Evolutionary conservation across 148 eudicot species (phyloP), one percentile per base, ranked within the genome.

Genomic region (Salicornia ramosissima): DNA sequence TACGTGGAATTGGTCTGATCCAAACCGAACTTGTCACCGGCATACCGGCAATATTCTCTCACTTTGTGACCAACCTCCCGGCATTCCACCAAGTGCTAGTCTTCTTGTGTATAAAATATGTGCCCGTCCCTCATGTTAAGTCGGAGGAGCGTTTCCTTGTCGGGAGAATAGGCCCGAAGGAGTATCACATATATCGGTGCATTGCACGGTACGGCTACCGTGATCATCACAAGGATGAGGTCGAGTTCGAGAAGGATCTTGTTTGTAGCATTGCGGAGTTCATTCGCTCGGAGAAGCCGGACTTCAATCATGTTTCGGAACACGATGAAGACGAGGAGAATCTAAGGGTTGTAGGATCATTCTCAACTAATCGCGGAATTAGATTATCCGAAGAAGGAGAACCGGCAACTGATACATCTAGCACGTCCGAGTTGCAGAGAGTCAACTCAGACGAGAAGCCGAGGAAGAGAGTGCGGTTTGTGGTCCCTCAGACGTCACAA

Each of bases 11-110:
- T 33, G 99, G 99, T 42, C 86, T 94, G 19, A 81, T 94, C 24
- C 89, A 89, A 72, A 90, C 99, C 0, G 99, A 90, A 81, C 98
- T 94, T 34, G 97, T 94, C 15, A 81, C 98, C 0, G 97, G 98
- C n/a, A 84, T 94, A 74, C 98, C 98, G 0, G 90, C 98, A 26
- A 88, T 94, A 71, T 94, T 94, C 84, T 90, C 98, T 6, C 98
- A 94, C 54, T 90, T 94, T 53, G 92, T 94, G 60, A 90, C 98
- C 42, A 94, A 94, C 60, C 90, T 94, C 31, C 98, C 97, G 0
- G 98, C 98, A 46, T 94, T 94, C 77, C 98, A 94, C 72, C 97
- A 94, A 67, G 89, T 94, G 36, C 72, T 94, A 8, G 90, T 94
- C 64, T 86, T 90, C 77, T 74, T 88, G n/a, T 94, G 97, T 53